phyloP scores from a whole-genome alignment of 108 stramenopile genomes.

The Poteriospumella lacustris region DNA sequence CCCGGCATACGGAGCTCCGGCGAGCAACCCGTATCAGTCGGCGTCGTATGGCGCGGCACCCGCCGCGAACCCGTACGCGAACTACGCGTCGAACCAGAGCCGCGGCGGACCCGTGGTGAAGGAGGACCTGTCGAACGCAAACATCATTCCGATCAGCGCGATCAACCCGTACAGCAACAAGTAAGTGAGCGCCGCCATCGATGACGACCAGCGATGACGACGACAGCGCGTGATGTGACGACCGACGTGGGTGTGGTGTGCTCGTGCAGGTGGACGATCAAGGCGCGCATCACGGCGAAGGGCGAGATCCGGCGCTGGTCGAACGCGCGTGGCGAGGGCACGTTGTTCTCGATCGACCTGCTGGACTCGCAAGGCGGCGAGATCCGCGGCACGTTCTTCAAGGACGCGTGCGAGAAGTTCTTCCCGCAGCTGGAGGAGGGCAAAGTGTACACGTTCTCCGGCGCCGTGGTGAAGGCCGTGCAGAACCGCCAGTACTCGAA shows the following conservation, averaged over 20 bases:
- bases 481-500: constrained; percentile 86
- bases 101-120: not conserved
- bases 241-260: not conserved
- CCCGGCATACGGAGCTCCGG: constrained; percentile 30
- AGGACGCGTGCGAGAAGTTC: constrained; percentile 86
- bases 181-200: constrained; percentile 44
- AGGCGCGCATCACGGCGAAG: constrained; percentile 73
- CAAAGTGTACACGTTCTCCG: constrained; percentile 78
- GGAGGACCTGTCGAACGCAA: not conserved
- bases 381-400: constrained; percentile 89
- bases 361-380: constrained; percentile 76
- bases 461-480: constrained; percentile 76
- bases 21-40: too few species aligned
- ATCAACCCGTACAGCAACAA: constrained; percentile 93
- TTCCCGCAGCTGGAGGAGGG: constrained; percentile 64
- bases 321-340: constrained; percentile 85
- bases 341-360: constrained; percentile 73
- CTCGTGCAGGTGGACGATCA: constrained; percentile 37
- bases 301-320: constrained; percentile 72
- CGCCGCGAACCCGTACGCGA: too few species aligned
- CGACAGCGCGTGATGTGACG: not conserved
- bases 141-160: constrained; percentile 57
- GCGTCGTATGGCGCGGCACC: too few species aligned
- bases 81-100: not conserved
- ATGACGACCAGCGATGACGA: not conserved